phyloP scores from a whole-genome alignment of 1,284 basidiomycete species.

The Leucoagaricus sp. region DNA sequence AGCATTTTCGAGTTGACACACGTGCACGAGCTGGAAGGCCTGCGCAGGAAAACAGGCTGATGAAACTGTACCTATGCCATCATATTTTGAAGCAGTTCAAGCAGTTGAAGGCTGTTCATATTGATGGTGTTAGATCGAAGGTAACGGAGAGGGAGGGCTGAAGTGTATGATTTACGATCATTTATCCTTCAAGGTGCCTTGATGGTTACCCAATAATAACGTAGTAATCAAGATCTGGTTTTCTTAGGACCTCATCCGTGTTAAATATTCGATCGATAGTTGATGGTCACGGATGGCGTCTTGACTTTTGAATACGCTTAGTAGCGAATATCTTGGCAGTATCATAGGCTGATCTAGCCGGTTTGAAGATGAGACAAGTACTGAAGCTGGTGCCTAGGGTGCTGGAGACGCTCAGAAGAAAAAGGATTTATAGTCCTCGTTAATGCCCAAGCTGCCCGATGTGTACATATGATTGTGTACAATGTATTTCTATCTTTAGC shows the following conservation, averaged over 20 bases:
- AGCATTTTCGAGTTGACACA: constrained; percentile 3
- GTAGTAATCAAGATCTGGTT: too few species aligned
- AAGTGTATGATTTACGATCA: not conserved
- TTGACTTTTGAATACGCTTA: too few species aligned
- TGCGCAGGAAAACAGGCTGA: not conserved
- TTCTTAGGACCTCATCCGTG: not conserved
- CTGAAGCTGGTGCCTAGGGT: too few species aligned
- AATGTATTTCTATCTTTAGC: not conserved
- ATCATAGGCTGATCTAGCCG: too few species aligned
- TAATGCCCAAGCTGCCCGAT: too few species aligned
- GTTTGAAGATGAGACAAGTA: too few species aligned
- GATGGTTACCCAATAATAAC: too few species aligned
- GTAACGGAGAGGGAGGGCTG: not conserved
- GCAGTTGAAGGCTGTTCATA: constrained; percentile 1
- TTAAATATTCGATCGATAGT: not conserved
- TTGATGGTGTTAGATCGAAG: constrained; percentile 9
- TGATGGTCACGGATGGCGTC: not conserved
- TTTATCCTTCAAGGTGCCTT: not conserved
- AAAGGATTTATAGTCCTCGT: too few species aligned
- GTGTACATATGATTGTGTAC: too few species aligned
- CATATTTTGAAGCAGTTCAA: constrained; percentile 6
- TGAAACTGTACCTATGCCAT: constrained; percentile 2
- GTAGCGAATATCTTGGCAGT: too few species aligned
- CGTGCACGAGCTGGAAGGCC: not conserved
- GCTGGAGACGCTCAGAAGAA: too few species aligned